Evolutionary conservation across 2,329 filamentous ascomycete species (phyloP), one percentile per base, ranked within the genome.

Genomic region (Fusarium mangiferae): DNA sequence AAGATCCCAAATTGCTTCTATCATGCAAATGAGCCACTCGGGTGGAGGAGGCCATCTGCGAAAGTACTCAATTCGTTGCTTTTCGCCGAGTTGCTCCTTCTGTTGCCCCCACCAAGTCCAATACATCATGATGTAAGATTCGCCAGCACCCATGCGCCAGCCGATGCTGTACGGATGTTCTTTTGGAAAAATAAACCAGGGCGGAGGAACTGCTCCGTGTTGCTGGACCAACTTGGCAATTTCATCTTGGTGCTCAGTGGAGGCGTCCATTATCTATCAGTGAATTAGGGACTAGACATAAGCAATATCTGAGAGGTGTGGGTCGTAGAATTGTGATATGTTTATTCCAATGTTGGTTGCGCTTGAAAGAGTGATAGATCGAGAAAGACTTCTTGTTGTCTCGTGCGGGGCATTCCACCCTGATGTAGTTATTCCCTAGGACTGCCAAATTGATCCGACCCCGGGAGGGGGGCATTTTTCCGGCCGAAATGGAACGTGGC

Each of bases 261-360:
- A 39, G 33, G 18, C 20, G 33, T 3, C 2, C 42, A 49, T 59
- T n/a, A 5, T 24, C 8, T 7, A 14, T 0, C 24, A 12, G 13
- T n/a, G 7, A 2, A n/a, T 14, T 3, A 22, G 0, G 13, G 24
- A 28, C 1, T 22, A 28, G 12, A 5, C 0, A 24, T 3, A 18
- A 28, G 30, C 2, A 30, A 18, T 3, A 2, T 12, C 22, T 17
- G 7, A 5, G 41, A 12, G 39, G 20, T 45, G n/a, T 12, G 5
- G 17, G 2, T 28, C 8, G 18, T 45, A 8, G n/a, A 17, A 7
- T 35, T 12, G 41, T 11, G n/a, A 9, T 57, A 17, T 26, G 7
- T 28, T 0, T 36, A 45, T 26, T 4, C 18, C 5, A 4, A 26
- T 33, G 3, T 45, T 35, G n/a, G 6, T 18, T 12, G 18, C 9